phyloP scores from a whole-genome alignment of 2,329 filamentous ascomycete genomes.

The Cryoendolithus antarcticus region DNA sequence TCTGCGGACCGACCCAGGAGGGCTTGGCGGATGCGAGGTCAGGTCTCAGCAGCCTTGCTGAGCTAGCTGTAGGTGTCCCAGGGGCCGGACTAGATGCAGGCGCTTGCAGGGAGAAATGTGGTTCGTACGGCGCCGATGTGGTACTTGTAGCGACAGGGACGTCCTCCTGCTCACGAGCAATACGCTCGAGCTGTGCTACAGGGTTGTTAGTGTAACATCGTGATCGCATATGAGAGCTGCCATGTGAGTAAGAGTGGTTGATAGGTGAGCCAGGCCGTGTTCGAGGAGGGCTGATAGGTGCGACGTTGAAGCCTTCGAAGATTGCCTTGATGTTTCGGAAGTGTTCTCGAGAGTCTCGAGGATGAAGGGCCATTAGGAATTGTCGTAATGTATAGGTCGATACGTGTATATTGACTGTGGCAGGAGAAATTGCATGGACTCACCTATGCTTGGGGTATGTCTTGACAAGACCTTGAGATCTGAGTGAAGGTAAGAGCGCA shows the following conservation, averaged over 20 bases:
- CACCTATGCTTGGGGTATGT: no score
- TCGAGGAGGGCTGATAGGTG: neutral
- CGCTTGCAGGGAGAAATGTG: neutral
- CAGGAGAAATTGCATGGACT: no score
- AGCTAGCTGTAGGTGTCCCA: neutral
- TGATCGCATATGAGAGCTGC: neutral
- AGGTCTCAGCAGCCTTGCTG: neutral
- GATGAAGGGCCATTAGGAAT: no score
- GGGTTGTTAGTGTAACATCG: neutral
- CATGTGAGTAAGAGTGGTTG: slow-evolving; percentile 3
- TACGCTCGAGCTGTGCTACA: neutral
- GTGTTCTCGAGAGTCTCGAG: neutral
- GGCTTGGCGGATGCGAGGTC: slow-evolving; percentile 5
- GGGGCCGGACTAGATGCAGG: slow-evolving; percentile 1
- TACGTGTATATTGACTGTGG: no score
- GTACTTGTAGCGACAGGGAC: neutral
- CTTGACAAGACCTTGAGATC: no score
- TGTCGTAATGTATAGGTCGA: no score
- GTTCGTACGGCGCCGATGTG: slow-evolving; percentile 3
- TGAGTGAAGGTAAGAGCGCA: no score
- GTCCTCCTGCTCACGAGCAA: slow-evolving; percentile 2
- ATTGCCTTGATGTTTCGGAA: slow-evolving; percentile 6
- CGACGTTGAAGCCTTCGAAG: slow-evolving; percentile 2
- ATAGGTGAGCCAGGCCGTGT: slow-evolving; percentile 1
- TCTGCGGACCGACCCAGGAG: slow-evolving; percentile 20